A percentile compares a stretch with the other conserved stretches of the same genome.
Conservation (phyloP, 176 grass and related monocot species). For the Secale cereale region DNA sequence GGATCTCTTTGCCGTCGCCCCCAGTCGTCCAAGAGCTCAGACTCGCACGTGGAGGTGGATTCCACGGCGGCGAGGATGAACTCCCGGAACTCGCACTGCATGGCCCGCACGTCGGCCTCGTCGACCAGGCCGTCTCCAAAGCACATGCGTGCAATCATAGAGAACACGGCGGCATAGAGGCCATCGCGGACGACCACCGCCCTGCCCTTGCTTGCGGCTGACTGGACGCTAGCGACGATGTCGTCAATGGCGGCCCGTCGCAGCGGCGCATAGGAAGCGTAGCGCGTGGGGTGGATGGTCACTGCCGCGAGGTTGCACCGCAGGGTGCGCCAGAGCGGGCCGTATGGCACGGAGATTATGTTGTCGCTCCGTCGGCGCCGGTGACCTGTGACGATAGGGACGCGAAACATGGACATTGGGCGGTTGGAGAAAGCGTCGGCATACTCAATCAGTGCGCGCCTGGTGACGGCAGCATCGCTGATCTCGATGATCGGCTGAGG, state of each 20-base stretch:
- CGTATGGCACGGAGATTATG: not conserved
- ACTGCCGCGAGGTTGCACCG: not conserved
- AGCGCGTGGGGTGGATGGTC: not conserved
- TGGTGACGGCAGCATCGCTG: too few species aligned
- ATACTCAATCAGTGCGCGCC: too few species aligned
- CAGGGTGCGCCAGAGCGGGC: not conserved
- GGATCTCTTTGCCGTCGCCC: too few species aligned
- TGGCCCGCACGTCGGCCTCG: not conserved
- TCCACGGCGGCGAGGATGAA: not conserved
- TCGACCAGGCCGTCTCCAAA: not conserved
- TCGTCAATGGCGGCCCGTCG: too few species aligned
- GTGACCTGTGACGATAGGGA: not conserved
- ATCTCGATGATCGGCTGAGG: too few species aligned
- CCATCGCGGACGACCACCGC: not conserved
- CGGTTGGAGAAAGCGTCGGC: too few species aligned
- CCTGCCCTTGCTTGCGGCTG: too few species aligned
- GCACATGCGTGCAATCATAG: not conserved
- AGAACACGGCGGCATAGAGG: not conserved
- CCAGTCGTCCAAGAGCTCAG: too few species aligned
- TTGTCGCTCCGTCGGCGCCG: not conserved
- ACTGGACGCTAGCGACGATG: too few species aligned
- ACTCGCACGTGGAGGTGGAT: too few species aligned
- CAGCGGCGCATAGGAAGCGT: too few species aligned
- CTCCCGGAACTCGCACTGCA: not conserved
- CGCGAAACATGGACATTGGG: not conserved